Evolutionary conservation across 1,284 basidiomycete species (phyloP).

Genomic region (Moesziomyces globuligerus): DNA sequence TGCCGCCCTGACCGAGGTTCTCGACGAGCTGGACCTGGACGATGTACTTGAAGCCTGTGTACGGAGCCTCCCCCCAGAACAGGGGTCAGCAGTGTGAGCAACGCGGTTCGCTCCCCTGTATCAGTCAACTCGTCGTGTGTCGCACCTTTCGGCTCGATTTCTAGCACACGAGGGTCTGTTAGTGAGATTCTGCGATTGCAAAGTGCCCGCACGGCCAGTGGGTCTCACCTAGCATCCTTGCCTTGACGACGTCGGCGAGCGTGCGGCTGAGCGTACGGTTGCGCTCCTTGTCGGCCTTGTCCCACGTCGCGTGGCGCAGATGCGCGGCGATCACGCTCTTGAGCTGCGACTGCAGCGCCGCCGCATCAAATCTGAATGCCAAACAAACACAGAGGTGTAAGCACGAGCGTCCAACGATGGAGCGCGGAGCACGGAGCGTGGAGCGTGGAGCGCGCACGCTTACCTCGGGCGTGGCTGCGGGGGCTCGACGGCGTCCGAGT

Average conservation of each 20-base stretch:
- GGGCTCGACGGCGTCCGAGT: too few relatives aligned
- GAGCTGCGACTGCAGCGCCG: conserved; percentile 27
- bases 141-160: conserved; percentile 48
- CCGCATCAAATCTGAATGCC: conserved; percentile 39
- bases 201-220: too few relatives aligned
- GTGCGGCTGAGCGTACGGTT: conserved; percentile 36
- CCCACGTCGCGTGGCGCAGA: conserved; percentile 36
- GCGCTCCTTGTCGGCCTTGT: conserved; percentile 48
- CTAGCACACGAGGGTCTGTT: conserved; percentile 4
- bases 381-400: not conserved
- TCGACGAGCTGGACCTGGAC: conserved; percentile 58
- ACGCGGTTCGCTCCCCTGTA: too few relatives aligned
- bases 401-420: too few relatives aligned
- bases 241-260: conserved; percentile 45
- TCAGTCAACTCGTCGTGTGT: not conserved
- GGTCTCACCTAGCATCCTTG: conserved; percentile 55
- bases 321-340: conserved; percentile 14
- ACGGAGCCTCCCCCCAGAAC: too few relatives aligned
- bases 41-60: conserved; percentile 54
- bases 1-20: conserved; percentile 57
- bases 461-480: too few relatives aligned
- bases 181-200: too few relatives aligned
- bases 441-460: too few relatives aligned
- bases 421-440: too few relatives aligned
- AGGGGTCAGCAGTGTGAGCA: conserved; percentile 1